phyloP scores from a whole-genome alignment of 2,329 filamentous ascomycete genomes.

The Aureobasidium sp. region DNA sequence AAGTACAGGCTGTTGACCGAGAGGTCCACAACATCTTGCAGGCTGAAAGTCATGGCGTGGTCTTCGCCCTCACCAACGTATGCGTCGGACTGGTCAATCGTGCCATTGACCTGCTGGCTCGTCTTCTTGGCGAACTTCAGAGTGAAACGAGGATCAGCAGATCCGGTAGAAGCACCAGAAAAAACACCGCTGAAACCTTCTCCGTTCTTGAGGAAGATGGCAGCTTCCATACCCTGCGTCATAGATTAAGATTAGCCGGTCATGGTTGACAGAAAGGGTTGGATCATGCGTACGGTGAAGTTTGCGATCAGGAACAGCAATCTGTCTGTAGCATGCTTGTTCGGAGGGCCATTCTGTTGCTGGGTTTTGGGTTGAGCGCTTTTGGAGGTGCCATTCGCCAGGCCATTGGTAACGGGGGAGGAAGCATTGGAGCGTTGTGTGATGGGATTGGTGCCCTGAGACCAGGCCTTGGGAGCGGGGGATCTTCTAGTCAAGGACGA shows the following conservation, averaged over 20 bases:
- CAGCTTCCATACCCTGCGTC: slow-evolving; percentile 47
- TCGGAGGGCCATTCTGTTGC: slow-evolving; percentile 43
- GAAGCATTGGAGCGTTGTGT: slow-evolving; percentile 46
- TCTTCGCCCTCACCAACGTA: slow-evolving; percentile 43
- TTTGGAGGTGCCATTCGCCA: slow-evolving; percentile 31
- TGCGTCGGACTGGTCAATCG: slow-evolving; percentile 33
- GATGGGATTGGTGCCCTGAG: slow-evolving; percentile 54
- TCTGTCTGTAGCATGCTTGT: slow-evolving; percentile 55
- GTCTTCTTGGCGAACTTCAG: slow-evolving; percentile 60
- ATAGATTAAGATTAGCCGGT: neutral
- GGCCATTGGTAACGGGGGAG: slow-evolving; percentile 48
- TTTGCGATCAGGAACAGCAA: slow-evolving; percentile 53
- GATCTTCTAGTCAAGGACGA: slow-evolving; percentile 37
- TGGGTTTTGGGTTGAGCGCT: slow-evolving; percentile 22
- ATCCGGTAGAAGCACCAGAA: slow-evolving; percentile 48
- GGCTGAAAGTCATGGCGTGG: slow-evolving; percentile 53
- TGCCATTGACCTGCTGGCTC: slow-evolving; percentile 41
- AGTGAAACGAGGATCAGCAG: slow-evolving; percentile 46
- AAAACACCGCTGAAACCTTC: slow-evolving; percentile 57
- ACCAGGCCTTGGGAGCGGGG: slow-evolving; percentile 53
- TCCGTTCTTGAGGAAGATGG: slow-evolving; percentile 52
- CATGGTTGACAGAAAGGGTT: neutral
- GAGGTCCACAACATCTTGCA: slow-evolving; percentile 54
- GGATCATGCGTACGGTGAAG: slow-evolving; percentile 45
- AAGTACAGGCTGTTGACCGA: slow-evolving; percentile 47